Base-by-base conservation (phyloP, 1,139 yeast genomes). In the Yamadazyma triangularis region DNA sequence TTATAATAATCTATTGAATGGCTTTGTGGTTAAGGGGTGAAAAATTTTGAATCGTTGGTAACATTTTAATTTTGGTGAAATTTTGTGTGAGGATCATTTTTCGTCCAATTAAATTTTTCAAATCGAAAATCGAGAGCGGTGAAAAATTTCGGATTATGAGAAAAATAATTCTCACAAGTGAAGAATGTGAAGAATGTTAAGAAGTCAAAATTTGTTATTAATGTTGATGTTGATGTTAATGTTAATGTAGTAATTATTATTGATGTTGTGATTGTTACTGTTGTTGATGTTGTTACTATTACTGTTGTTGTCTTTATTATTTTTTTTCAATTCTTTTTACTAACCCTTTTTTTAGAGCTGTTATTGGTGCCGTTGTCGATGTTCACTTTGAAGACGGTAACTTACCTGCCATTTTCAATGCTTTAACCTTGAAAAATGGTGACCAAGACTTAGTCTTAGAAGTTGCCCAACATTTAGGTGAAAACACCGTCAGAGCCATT, bases 331-430 rank as follows among this genome's bases (percentile, higher is more conserved):
- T n/a, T n/a, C n/a, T n/a, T n/a, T n/a, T n/a, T n/a, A n/a, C n/a
- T n/a, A n/a, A n/a, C n/a, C n/a, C n/a, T n/a, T n/a, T n/a, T n/a
- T 31, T 26, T 48, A 83, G 95, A 79, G 93, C 96, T 60, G 96
- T 89, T 63, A 89, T 89, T 70, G 98, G 98, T 88, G 98, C 98
- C 77, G 94, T 89, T 71, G 97, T 89, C 71, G 96, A 91, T 70
- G 97, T 91, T 59, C 96, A 89, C 69, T 91, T 91, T 78, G 95
- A 87, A 63, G 95, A 88, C 70, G 95, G 93, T 63, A 81, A 83
- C 73, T 78, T 91, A 57, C 98, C 98, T 60, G 94, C 94, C 51
- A 91, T 91, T 75, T 79, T 88, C 63, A 91, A 91, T 70, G 97
- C 98, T 54, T 79, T 91, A 62, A 89, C 86, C 67, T 79, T 91